Conservation (phyloP, 1,139 yeast species). For the Lipomyces yarrowii region DNA sequence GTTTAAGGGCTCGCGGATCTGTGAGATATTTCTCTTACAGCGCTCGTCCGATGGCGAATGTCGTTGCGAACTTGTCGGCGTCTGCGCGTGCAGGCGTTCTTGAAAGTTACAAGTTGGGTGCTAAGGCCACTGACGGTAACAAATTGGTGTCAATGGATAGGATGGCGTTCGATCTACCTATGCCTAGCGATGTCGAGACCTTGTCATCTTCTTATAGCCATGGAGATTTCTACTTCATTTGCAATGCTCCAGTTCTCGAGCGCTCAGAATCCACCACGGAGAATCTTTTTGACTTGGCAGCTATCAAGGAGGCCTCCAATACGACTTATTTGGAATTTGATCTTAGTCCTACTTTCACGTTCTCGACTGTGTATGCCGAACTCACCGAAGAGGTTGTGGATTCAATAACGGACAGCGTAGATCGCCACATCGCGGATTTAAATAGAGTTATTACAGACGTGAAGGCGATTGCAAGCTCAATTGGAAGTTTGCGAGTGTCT, state of each 20-base stretch:
- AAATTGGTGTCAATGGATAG: not conserved
- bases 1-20: conserved; percentile 20
- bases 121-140: not conserved
- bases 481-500: conserved; percentile 18
- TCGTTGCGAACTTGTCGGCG: conserved; percentile 17
- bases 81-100: conserved; percentile 22
- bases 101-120: conserved; percentile 17
- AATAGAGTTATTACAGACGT: conserved; percentile 15
- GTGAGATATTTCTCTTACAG: conserved; percentile 21
- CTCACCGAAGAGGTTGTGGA: conserved; percentile 17
- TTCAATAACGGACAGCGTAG: conserved; percentile 9
- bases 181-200: not conserved
- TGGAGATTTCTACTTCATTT: not conserved
- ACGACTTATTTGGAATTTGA: conserved; percentile 21
- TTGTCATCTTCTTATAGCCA: not conserved
- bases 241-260: not conserved
- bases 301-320: not conserved
- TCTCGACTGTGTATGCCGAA: conserved; percentile 9
- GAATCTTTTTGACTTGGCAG: not conserved
- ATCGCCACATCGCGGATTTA: conserved; percentile 4
- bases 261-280: not conserved
- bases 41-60: conserved; percentile 24
- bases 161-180: not conserved
- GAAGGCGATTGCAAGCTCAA: conserved; percentile 8
- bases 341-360: conserved; percentile 25